Percentiles rank a stretch among this genome's conserved stretches.
Evolutionary conservation across 2,329 filamentous ascomycete genomes (phyloP).

Genomic region (Aspergillus sp.): DNA sequence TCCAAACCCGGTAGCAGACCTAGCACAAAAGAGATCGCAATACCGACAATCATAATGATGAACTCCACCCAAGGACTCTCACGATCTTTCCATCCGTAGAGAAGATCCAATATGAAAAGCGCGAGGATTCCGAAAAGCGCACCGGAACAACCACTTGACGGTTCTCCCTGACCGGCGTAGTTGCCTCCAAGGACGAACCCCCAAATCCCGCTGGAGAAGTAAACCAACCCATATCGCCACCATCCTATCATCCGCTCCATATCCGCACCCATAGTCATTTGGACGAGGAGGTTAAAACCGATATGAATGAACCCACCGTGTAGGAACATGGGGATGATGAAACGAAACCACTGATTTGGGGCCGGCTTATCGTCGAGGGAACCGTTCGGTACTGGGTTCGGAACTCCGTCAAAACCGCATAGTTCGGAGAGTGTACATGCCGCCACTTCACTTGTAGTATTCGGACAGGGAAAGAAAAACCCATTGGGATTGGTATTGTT

Average conservation of each 20-base stretch:
- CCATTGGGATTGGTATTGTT: slow-evolving; percentile 27
- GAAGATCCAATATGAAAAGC: slow-evolving; percentile 79
- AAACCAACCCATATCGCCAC: slow-evolving; percentile 84
- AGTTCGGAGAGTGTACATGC: slow-evolving; percentile 73
- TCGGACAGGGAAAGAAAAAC: slow-evolving; percentile 74
- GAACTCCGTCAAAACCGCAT: slow-evolving; percentile 79
- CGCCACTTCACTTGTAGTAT: slow-evolving; percentile 63
- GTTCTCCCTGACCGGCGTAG: slow-evolving; percentile 77
- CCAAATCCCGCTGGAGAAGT: slow-evolving; percentile 88
- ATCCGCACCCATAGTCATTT: slow-evolving; percentile 84
- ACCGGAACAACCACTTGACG: slow-evolving; percentile 87
- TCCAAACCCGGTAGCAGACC: slow-evolving; percentile 89
- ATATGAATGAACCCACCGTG: slow-evolving; percentile 95
- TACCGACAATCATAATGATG: slow-evolving; percentile 81
- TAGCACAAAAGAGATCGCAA: slow-evolving; percentile 86
- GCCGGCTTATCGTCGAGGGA: slow-evolving; percentile 57
- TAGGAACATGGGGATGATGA: slow-evolving; percentile 93
- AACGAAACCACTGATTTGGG: slow-evolving; percentile 95
- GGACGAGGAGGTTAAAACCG: slow-evolving; percentile 89
- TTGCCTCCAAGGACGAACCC: slow-evolving; percentile 95
- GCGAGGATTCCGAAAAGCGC: slow-evolving; percentile 90
- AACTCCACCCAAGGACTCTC: slow-evolving; percentile 76
- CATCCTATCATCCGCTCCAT: slow-evolving; percentile 90
- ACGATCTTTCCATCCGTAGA: slow-evolving; percentile 89
- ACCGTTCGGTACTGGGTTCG: slow-evolving; percentile 57